Percentiles rank a stretch among this genome's conserved stretches.
Evolutionary conservation across 2,329 filamentous ascomycete species (phyloP).

Genomic region (Colletotrichum gigasporum): DNA sequence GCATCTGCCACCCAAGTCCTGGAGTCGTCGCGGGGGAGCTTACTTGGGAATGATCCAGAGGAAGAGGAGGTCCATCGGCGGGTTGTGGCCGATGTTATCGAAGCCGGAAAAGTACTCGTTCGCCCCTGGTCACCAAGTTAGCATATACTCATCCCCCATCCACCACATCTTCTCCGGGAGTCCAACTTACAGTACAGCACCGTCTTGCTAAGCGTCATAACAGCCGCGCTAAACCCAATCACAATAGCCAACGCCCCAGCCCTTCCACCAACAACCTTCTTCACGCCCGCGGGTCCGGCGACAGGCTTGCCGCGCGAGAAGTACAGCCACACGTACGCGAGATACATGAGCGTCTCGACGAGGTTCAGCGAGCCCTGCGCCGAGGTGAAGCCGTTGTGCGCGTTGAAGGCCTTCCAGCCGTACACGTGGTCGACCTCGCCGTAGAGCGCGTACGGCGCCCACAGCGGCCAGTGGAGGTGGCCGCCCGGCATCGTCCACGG

Average conservation of each 20-base stretch:
- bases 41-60: conserved; percentile 70
- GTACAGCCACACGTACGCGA: conserved; percentile 60
- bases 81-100: conserved; percentile 67
- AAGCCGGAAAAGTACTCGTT: conserved; percentile 66
- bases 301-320: conserved; percentile 34
- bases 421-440: conserved; percentile 83
- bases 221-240: conserved; percentile 60
- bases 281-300: conserved; percentile 35
- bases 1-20: neutral
- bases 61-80: conserved; percentile 51
- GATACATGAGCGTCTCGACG: conserved; percentile 73
- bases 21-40: conserved; percentile 35
- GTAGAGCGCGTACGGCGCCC: conserved; percentile 82
- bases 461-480: conserved; percentile 75
- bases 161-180: neutral
- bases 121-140: conserved; percentile 51
- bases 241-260: conserved; percentile 55
- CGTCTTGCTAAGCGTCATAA: conserved; percentile 73
- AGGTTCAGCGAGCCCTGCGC: conserved; percentile 78
- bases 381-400: conserved; percentile 77
- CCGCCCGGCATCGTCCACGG: conserved; percentile 87
- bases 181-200: conserved; percentile 63
- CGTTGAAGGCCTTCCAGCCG: conserved; percentile 76
- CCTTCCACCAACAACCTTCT: conserved; percentile 50
- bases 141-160: neutral